Evolutionary conservation across 1,284 basidiomycete species (phyloP).

Genomic region (Coriolopsis trogii): DNA sequence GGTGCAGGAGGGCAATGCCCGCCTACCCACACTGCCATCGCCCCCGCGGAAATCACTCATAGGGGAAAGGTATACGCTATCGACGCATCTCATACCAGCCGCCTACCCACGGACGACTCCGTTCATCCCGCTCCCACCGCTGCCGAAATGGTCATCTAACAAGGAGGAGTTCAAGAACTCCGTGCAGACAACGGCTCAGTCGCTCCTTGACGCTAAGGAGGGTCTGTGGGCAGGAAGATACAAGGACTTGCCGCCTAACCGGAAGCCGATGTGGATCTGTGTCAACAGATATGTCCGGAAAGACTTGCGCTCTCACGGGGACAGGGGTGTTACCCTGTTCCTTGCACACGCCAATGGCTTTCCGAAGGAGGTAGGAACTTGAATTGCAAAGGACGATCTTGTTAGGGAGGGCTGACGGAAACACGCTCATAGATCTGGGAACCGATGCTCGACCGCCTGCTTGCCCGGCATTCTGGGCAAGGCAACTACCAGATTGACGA

Average conservation of each 20-base stretch:
- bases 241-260: slow-evolving; percentile 14
- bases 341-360: slow-evolving; percentile 40
- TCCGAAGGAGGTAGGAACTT: slow-evolving; percentile 35
- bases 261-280: slow-evolving; percentile 35
- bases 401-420: slow-evolving; percentile 45
- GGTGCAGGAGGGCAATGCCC: not conserved
- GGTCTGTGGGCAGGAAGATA: slow-evolving; percentile 31
- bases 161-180: slow-evolving; percentile 36
- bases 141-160: slow-evolving; percentile 31
- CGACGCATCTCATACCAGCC: slow-evolving; percentile 77
- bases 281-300: slow-evolving; percentile 36
- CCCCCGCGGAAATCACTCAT: slow-evolving; percentile 26
- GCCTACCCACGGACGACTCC: slow-evolving; percentile 63
- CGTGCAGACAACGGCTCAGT: slow-evolving; percentile 21
- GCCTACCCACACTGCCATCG: slow-evolving; percentile 30
- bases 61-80: slow-evolving; percentile 41
- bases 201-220: slow-evolving; percentile 25
- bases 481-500: slow-evolving; percentile 44
- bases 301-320: slow-evolving; percentile 18
- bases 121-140: slow-evolving; percentile 43
- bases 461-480: slow-evolving; percentile 19
- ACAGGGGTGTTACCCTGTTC: slow-evolving; percentile 39
- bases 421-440: slow-evolving; percentile 51
- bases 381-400: slow-evolving; percentile 44
- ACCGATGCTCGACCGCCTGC: slow-evolving; percentile 30